These are phyloP conservation scores for Colletotrichum sp. DNA, from an alignment of 2,329 filamentous ascomycete species.

Conservation along the genomic window DNA sequence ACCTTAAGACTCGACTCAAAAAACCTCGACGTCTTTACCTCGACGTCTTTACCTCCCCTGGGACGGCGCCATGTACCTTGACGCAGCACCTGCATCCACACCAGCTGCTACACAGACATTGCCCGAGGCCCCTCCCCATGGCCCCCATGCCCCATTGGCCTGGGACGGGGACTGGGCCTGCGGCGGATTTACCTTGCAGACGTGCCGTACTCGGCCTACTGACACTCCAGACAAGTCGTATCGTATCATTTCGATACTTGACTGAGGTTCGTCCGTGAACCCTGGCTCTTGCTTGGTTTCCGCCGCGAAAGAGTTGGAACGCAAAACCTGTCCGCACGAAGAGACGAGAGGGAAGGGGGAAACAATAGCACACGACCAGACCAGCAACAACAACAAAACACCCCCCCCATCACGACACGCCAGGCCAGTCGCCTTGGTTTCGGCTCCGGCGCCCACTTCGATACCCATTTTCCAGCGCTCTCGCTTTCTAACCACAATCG, in stretches of 20 bases:
- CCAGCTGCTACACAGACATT: conserved; percentile 19
- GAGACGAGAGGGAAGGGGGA: background rate
- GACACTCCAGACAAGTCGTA: conserved; percentile 23
- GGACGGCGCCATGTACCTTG: background rate
- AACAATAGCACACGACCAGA: background rate
- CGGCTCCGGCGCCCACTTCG: background rate
- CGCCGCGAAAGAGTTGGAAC: conserved; percentile 7
- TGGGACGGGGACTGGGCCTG: conserved; percentile 24
- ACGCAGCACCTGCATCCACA: conserved; percentile 6
- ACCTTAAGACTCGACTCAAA: background rate
- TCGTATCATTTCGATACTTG: conserved; percentile 25
- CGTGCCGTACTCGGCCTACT: conserved; percentile 22
- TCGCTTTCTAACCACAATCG: background rate
- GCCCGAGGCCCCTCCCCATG: conserved; percentile 18
- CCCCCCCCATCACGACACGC: background rate
- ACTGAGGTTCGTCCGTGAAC: conserved; percentile 26
- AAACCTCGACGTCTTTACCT: conserved; percentile 1
- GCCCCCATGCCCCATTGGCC: conserved; percentile 12
- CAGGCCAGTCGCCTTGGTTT: background rate
- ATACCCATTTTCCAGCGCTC: background rate
- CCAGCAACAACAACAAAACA: background rate
- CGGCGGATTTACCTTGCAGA: conserved; percentile 34
- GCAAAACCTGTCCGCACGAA: background rate
- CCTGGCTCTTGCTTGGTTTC: conserved; percentile 10
- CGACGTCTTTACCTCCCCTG: background rate